A percentile compares a stretch with the other conserved stretches of the same genome.
phyloP scores from a whole-genome alignment of 495 filamentous ascomycete species.

The Penicillium desertorum region DNA sequence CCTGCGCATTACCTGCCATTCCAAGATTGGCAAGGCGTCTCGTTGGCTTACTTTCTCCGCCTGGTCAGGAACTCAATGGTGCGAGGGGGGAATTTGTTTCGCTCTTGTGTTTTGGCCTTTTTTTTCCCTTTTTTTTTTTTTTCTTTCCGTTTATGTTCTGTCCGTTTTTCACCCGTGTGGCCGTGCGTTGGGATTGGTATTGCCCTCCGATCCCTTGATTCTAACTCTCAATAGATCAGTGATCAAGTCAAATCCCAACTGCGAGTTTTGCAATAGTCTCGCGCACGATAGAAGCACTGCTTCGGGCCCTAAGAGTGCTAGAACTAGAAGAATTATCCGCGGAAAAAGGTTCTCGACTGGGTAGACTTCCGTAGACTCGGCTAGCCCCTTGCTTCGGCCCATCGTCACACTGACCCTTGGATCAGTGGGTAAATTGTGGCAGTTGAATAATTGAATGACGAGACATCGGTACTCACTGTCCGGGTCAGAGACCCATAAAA shows the following conservation, averaged over 20 bases:
- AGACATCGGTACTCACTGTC: background rate
- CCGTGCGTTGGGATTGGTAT: constrained; percentile 1
- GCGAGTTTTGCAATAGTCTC: constrained; percentile 4
- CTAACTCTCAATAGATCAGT: background rate
- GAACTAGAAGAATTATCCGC: background rate
- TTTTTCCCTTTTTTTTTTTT: background rate
- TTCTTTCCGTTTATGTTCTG: background rate
- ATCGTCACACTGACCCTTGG: constrained; percentile 27
- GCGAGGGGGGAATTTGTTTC: constrained; percentile 3
- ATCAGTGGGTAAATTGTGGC: background rate
- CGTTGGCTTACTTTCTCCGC: constrained; percentile 14
- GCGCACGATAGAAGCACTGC: background rate
- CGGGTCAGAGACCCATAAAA: background rate
- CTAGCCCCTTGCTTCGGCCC: constrained; percentile 27
- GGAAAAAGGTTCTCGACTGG: background rate
- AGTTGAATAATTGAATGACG: background rate
- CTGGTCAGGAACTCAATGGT: constrained; percentile 23
- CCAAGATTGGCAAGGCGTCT: constrained; percentile 10
- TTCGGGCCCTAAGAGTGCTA: background rate
- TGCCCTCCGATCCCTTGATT: constrained; percentile 4
- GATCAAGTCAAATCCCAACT: background rate
- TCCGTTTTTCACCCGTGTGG: background rate
- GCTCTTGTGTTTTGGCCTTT: background rate
- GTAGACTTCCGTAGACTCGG: constrained; percentile 18
- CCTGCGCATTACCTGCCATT: constrained; percentile 17